These are phyloP conservation scores for Ustilago shanxiensis DNA, from an alignment of 1,284 basidiomycete species.

Conservation along the genomic window DNA sequence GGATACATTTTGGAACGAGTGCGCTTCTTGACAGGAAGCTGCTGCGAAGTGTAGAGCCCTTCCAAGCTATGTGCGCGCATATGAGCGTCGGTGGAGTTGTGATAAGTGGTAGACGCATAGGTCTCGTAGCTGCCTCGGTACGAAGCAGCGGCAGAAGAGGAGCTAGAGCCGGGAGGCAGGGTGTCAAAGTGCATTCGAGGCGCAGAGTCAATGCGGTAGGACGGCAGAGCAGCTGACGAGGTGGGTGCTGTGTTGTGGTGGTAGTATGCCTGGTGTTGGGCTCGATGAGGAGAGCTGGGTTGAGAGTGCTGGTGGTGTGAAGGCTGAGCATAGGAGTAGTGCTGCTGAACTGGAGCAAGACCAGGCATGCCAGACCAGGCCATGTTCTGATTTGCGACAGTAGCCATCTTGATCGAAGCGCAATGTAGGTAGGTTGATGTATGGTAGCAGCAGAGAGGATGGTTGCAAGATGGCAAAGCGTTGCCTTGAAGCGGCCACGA, in stretches of 20 bases:
- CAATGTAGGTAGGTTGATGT: background rate
- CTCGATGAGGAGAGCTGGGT: background rate
- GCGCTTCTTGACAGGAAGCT: slow-evolving; percentile 20
- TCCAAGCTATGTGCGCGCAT: slow-evolving; percentile 7
- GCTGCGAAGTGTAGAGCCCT: slow-evolving; percentile 10
- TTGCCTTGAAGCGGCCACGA: slow-evolving; percentile 2
- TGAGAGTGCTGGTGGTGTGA: slow-evolving; percentile 5
- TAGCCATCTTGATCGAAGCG: background rate
- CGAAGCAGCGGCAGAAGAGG: background rate
- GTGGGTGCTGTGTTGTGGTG: background rate
- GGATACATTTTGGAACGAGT: slow-evolving; percentile 18
- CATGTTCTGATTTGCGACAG: background rate
- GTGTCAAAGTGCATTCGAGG: slow-evolving; percentile 4
- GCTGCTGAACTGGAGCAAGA: background rate
- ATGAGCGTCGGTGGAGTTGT: background rate
- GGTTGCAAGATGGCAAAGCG: background rate
- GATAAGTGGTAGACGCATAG: background rate
- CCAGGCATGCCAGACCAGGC: background rate
- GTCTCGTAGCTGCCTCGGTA: slow-evolving; percentile 7
- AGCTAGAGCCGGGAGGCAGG: background rate
- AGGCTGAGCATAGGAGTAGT: slow-evolving; percentile 1
- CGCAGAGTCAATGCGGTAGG: slow-evolving; percentile 3
- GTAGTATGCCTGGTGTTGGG: background rate
- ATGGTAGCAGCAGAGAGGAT: background rate
- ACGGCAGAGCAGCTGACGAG: background rate